Evolutionary conservation across 371 early-diverging fungal genomes (phyloP), one percentile per base, ranked within the genome.

Genomic region (Lichtheimia ornata): DNA sequence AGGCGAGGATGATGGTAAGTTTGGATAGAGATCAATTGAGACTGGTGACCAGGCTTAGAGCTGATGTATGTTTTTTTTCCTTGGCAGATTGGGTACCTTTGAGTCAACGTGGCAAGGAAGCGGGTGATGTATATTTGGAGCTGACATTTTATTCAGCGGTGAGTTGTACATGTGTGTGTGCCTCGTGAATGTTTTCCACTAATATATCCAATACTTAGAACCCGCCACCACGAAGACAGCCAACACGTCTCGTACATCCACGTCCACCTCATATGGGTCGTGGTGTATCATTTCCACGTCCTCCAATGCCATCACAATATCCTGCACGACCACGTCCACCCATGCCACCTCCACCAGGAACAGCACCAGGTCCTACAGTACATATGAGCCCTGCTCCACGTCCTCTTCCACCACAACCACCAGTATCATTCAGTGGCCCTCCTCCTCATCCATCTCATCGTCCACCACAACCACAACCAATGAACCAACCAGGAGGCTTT

Each of bases 1-100:
- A 30, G 91, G 90, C 22, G 90, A 89, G 60, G 75, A 81, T 9
- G 90, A 91, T 65, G 82, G 90, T 87, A 77, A 69, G 53, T 47
- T 18, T 47, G 22, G 12, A 45, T 12, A 27, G 1, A 22, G 22
- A 22, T 22, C 15, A 53, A 14, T 3, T 4, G 35, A 12, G n/a
- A 30, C 15, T 5, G 47, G 15, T 25, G 20, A 45, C 45, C 47
- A 25, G 22, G 35, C 18, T n/a, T 30, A 49, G 14, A 20, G 18
- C 20, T 53, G 6, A 53, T 35, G 30, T 9, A 43, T n/a, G 44
- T n/a, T 43, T 43, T 27, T 20, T 35, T 35, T 35, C 35, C 40
- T 54, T 27, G n/a, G n/a, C 40, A 86, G 86, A 79, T 41, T 86
- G 84, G 86, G 80, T 75, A 56, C 74, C 75, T 56, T 73, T 86